phyloP scores from a whole-genome alignment of 257 asterid genomes.

The Capsicum rhomboideum region DNA sequence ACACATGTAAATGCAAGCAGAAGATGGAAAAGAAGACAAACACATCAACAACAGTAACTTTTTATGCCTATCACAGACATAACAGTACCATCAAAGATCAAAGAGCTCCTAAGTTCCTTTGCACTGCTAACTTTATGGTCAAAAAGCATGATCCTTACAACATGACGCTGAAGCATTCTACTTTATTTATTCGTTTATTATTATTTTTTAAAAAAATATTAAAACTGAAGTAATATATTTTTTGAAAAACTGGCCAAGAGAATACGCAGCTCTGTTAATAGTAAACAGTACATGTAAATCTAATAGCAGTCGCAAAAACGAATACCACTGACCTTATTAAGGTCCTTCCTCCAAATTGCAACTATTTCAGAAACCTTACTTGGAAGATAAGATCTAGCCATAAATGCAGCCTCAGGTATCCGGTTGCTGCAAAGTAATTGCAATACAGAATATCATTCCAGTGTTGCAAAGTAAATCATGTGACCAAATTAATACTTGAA shows the following conservation, averaged over 20 bases:
- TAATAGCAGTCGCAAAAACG: background rate
- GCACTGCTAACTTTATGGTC: background rate
- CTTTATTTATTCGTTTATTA: background rate
- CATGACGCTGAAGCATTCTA: background rate
- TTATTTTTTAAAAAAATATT: background rate
- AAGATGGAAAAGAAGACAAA: background rate
- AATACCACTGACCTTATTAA: conserved; percentile 52
- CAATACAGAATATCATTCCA: conserved; percentile 5
- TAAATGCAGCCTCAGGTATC: conserved; percentile 99
- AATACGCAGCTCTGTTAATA: background rate
- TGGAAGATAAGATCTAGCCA: conserved; percentile 99
- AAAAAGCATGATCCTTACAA: background rate
- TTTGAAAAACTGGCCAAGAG: background rate
- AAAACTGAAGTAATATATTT: background rate
- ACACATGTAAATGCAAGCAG: background rate
- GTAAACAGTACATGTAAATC: background rate
- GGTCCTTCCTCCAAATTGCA: conserved; percentile 91
- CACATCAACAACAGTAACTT: background rate
- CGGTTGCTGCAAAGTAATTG: conserved; percentile 64
- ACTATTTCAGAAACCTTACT: conserved; percentile 96
- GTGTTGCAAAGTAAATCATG: background rate
- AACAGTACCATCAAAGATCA: background rate
- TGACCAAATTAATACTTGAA: too few relatives aligned
- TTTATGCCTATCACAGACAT: background rate
- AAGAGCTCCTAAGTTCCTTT: background rate